These are phyloP conservation scores for Aleurites moluccanus DNA, from an alignment of 441 rosid species.

Conservation along the genomic window DNA sequence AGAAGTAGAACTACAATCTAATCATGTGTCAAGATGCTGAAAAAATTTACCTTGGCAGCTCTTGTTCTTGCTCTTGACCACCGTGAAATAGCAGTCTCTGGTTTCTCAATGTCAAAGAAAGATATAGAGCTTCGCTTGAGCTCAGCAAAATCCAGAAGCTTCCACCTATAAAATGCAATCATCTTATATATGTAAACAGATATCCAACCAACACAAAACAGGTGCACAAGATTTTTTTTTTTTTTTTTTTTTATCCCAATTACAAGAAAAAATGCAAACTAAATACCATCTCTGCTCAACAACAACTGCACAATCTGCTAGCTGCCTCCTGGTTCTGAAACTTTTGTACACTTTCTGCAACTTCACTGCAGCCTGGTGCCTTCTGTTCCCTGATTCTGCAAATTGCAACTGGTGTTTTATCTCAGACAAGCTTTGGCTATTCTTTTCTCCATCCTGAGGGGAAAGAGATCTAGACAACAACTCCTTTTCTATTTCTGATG, in stretches of 20 bases:
- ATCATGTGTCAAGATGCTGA: not conserved
- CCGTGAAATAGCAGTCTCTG: slow-evolving; percentile 83
- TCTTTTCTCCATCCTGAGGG: slow-evolving; percentile 24
- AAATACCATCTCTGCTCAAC: slow-evolving; percentile 87
- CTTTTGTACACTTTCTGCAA: slow-evolving; percentile 93
- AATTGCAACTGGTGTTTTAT: slow-evolving; percentile 23
- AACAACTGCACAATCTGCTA: slow-evolving; percentile 94
- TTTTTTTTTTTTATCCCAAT: not conserved
- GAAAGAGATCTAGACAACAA: slow-evolving; percentile 23
- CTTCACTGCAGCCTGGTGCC: slow-evolving; percentile 66
- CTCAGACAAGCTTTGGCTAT: slow-evolving; percentile 17
- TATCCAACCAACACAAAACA: not conserved
- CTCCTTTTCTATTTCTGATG: slow-evolving; percentile 29
- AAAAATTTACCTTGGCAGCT: slow-evolving; percentile 67
- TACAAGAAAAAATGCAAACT: not conserved
- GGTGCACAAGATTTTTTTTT: not conserved
- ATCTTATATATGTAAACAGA: not conserved
- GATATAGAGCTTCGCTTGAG: slow-evolving; percentile 92
- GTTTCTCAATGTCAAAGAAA: slow-evolving; percentile 84
- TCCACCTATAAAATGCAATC: slow-evolving; percentile 61
- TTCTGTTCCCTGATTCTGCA: not conserved
- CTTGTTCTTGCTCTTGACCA: slow-evolving; percentile 96
- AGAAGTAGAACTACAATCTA: not conserved
- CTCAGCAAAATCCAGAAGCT: slow-evolving; percentile 93
- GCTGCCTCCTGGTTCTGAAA: slow-evolving; percentile 84